Conservation (phyloP, 306 rosid genomes). For the Sesbania bispinosa region DNA sequence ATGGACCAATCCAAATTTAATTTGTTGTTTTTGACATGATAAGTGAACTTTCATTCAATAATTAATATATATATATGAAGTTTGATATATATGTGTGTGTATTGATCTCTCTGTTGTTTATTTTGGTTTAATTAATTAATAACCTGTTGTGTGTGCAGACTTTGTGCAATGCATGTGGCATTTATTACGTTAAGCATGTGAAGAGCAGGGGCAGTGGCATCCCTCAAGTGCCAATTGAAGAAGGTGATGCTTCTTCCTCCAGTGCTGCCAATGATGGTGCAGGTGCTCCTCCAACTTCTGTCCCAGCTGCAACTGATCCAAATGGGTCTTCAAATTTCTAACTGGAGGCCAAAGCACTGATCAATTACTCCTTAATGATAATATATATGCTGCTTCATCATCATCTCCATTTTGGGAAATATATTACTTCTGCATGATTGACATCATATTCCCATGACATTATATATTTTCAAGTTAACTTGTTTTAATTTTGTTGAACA, state of each 20-base stretch:
- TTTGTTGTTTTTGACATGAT: too few species aligned
- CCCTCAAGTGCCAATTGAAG: too few species aligned
- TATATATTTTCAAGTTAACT: not conserved
- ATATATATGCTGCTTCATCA: not conserved
- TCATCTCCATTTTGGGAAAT: not conserved
- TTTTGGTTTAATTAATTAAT: not conserved
- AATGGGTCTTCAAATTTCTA: not conserved
- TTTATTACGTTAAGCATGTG: constrained; percentile 25
- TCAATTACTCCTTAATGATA: not conserved
- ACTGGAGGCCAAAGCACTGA: not conserved
- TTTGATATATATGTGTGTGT: too few species aligned
- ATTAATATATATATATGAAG: too few species aligned
- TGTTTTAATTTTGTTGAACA: too few species aligned
- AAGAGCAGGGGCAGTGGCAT: not conserved
- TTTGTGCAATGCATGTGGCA: constrained; percentile 38
- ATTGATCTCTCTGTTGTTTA: too few species aligned
- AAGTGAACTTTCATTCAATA: too few species aligned
- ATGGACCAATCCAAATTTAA: too few species aligned
- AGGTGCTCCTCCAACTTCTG: not conserved
- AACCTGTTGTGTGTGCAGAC: constrained; percentile 4
- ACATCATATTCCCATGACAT: not conserved
- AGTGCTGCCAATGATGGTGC: not conserved
- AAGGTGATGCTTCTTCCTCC: not conserved
- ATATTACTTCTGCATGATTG: not conserved
- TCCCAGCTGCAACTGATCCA: not conserved